Percentiles rank a stretch among this genome's conserved stretches.
Evolutionary conservation across 768 basidiomycete genomes (phyloP).

Genomic region (Baorangia bicolor): DNA sequence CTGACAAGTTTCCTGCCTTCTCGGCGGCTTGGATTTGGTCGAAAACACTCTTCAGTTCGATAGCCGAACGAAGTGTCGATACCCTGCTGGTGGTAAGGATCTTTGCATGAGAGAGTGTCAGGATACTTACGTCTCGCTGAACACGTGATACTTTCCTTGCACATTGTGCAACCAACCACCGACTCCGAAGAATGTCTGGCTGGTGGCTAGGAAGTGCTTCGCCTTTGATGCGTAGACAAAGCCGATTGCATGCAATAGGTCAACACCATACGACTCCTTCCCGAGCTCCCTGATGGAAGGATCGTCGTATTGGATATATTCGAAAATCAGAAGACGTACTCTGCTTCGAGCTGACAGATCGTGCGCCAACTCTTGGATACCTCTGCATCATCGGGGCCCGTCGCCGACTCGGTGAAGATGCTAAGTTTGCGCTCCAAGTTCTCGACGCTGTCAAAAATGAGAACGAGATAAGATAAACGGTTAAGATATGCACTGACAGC

Average conservation of each 20-base stretch:
- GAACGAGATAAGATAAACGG: background rate
- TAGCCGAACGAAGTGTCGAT: conserved; percentile 80
- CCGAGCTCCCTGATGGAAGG: conserved; percentile 62
- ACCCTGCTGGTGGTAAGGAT: conserved; percentile 47
- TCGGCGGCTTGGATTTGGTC: conserved; percentile 92
- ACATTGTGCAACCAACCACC: conserved; percentile 94
- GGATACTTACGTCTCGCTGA: conserved; percentile 83
- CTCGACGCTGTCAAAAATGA: conserved; percentile 43
- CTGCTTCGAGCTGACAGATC: conserved; percentile 79
- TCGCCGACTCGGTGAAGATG: conserved; percentile 85
- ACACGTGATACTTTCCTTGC: conserved; percentile 89
- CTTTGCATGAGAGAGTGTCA: background rate
- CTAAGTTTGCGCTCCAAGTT: conserved; percentile 79
- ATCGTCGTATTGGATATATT: conserved; percentile 2
- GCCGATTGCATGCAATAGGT: conserved; percentile 81
- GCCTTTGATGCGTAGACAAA: conserved; percentile 83
- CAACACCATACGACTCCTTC: conserved; percentile 83
- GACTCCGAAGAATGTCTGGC: conserved; percentile 69
- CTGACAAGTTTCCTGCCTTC: conserved; percentile 72
- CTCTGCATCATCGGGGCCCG: conserved; percentile 63
- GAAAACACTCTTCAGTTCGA: conserved; percentile 86
- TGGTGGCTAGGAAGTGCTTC: conserved; percentile 78
- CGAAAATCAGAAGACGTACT: conserved; percentile 47
- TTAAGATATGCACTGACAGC: conserved; percentile 37
- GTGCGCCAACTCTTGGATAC: conserved; percentile 72